These are phyloP conservation scores for Aulographum hederae DNA, from an alignment of 2,329 filamentous ascomycete genomes.

Conservation along the genomic window DNA sequence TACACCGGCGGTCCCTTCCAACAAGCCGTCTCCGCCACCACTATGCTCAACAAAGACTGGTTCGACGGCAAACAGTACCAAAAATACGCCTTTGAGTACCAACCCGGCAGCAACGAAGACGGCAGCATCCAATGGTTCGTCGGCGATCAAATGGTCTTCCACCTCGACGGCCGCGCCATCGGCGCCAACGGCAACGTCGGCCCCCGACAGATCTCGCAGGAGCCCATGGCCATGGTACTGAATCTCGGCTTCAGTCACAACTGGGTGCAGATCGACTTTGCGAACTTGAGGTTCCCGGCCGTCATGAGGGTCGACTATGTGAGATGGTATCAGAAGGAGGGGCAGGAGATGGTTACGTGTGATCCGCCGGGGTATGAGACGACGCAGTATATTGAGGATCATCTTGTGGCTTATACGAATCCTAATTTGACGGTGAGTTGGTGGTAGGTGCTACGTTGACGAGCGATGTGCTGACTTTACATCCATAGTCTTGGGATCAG, in stretches of 20 bases:
- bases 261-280: slow-evolving; percentile 30
- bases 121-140: slow-evolving; percentile 33
- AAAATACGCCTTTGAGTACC: slow-evolving; percentile 37
- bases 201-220: slow-evolving; percentile 28
- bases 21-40: slow-evolving; percentile 36
- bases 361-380: slow-evolving; percentile 35
- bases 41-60: slow-evolving; percentile 35
- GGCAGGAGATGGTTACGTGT: slow-evolving; percentile 30
- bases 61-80: slow-evolving; percentile 35
- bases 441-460: slow-evolving; percentile 2
- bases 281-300: slow-evolving; percentile 27
- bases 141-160: slow-evolving; percentile 30
- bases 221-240: slow-evolving; percentile 35
- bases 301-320: slow-evolving; percentile 37
- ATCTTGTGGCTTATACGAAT: slow-evolving; percentile 29
- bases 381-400: slow-evolving; percentile 30
- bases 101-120: slow-evolving; percentile 26
- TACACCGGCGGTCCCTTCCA: slow-evolving; percentile 37
- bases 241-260: slow-evolving; percentile 33
- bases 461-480: slow-evolving; percentile 1
- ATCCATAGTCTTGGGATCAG: slow-evolving; percentile 6
- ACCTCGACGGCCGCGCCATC: slow-evolving; percentile 31
- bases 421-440: slow-evolving; percentile 30
- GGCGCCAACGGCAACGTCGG: slow-evolving; percentile 35
- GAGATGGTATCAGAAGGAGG: slow-evolving; percentile 33